Evolutionary conservation across 1,139 yeast genomes (phyloP), one percentile per base, ranked within the genome.

Genomic region (Taphrina sp.): DNA sequence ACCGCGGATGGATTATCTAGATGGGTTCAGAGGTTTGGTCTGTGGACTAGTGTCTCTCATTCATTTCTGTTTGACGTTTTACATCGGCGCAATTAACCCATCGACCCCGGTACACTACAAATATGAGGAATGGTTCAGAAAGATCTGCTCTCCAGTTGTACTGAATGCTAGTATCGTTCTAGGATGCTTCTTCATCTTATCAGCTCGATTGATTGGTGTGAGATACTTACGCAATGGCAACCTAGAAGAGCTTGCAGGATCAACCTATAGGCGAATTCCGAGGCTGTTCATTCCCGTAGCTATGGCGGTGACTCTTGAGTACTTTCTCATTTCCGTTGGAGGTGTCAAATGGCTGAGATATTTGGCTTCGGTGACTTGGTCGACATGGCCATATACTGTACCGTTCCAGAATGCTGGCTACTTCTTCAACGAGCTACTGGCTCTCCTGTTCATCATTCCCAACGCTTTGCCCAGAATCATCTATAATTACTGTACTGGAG

Each of bases 321-420:
- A 37, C 28, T 37, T 37, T 22, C 42, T 37, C 42, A 37, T 37
- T 29, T 37, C 42, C 23, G 42, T 37, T 37, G 42, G 42, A 20
- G 42, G 17, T 20, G 42, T 37, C 4, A 19, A 37, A 17, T 37
- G 42, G 42, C n/a, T 37, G 42, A 19, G 42, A n/a, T 37, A 37
- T 22, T 17, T 37, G 26, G 42, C 42, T 14, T 37, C 42, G 5
- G 19, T 37, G 14, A 37, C 42, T 5, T 37, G 42, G 42, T 37
- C 42, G 26, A 37, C 42, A 17, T 37, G 42, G 42, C 42, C 42
- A 4, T 37, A 37, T 22, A 22, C 28, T 4, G 28, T 37, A n/a
- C 42, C 26, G 3, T 37, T 37, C 14, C 8, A 19, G 28, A 37
- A 37, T 37, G 42, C 42, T 20, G 42, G 42, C n/a, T 22, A 37